Percentiles rank a stretch among this genome's conserved stretches.
Evolutionary conservation across 2,329 filamentous ascomycete genomes (phyloP).

Genomic region (Penicillium occitanis): DNA sequence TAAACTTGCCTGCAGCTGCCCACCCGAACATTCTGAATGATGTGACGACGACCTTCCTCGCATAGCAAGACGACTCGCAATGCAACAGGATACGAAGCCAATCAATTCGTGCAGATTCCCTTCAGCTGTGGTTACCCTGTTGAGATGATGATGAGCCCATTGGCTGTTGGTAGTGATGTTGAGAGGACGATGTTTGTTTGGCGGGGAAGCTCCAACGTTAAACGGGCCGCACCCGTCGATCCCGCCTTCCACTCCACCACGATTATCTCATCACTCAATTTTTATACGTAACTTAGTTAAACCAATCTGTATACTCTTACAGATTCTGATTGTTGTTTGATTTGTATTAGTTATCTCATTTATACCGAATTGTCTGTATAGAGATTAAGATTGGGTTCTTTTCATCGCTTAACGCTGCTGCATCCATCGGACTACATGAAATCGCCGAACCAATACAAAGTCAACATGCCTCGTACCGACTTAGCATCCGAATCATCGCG

Average conservation of each 20-base stretch:
- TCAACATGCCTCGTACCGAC: neutral
- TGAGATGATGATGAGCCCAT: neutral
- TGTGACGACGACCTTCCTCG: neutral
- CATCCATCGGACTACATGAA: neutral
- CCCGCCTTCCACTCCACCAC: constrained; percentile 3
- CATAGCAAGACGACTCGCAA: neutral
- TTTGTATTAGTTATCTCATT: neutral
- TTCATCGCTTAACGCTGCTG: neutral
- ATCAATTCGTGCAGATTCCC: neutral
- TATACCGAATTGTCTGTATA: neutral
- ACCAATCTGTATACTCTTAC: neutral
- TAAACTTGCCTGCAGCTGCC: constrained; percentile 18
- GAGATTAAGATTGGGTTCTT: neutral
- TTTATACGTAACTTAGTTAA: neutral
- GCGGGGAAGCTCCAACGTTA: neutral
- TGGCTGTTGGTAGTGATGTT: neutral
- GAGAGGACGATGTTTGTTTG: neutral
- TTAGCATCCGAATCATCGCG: neutral
- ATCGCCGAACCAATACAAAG: neutral
- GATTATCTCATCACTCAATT: neutral
- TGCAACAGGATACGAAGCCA: neutral
- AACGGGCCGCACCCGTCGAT: constrained; percentile 4
- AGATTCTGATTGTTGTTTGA: no score
- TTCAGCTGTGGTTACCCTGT: neutral
- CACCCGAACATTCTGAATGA: constrained; percentile 18